Base-by-base conservation (phyloP, 75 land plant genomes). In the Sequoiadendron giganteum region DNA sequence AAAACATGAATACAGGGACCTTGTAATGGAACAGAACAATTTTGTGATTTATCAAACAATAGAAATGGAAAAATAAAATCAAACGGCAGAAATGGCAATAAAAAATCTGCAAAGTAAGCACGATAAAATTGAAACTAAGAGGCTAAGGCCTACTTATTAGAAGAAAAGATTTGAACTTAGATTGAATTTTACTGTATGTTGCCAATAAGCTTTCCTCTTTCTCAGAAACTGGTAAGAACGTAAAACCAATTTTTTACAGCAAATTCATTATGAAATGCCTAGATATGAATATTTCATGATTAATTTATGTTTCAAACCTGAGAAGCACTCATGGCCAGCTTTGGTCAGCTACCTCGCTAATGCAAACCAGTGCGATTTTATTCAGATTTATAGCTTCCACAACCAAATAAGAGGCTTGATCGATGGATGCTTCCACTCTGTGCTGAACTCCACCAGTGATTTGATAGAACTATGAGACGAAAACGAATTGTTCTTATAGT, bases 311-410 rank as follows among this genome's bases (percentile, higher is more conserved):
- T 7, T 56, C 68, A 32, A 85, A 34, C 42, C 21, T 28, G 16
- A 34, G 68, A 36, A 92, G 91, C 10, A 88, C 38, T 81, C 89
- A 86, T 88, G 70, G 81, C 68, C 14, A 91, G 90, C 78, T 81
- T 39, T 82, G 82, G 49, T 40, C 30, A 16, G 93, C 49, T 6
- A 88, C 83, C 56, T 90, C 88, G 28, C 61, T 54, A 83, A 88
- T 90, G 89, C 93, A 92, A 43, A 86, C 86, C 47, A 92, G 43
- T 2, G 90, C 93, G 68, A 92, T 88, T 76, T 83, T 85, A 3
- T 85, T 86, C 56, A 92, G 68, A 47, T 82, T 87, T 42, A 75
- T 87, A 14, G 93, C 89, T 16, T 76, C 89, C 8, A 75, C 48
- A 10, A 58, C 58, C 49, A 90, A 75, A 61, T 73, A 92, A 10